phyloP scores from a whole-genome alignment of 1,139 yeast species.

The Spathaspora sp. region DNA sequence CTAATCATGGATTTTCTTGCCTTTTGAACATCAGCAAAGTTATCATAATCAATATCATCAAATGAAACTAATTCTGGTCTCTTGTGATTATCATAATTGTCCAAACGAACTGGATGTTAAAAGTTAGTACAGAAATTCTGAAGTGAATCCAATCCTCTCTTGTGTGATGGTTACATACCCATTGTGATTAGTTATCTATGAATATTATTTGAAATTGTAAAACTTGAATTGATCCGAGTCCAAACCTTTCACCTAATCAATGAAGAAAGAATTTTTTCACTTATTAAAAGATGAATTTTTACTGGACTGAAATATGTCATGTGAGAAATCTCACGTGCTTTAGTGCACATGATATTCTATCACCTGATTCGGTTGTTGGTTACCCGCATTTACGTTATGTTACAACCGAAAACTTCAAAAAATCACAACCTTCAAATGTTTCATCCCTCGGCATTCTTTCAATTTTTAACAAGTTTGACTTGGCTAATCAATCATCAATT shows the following conservation, averaged over 20 bases:
- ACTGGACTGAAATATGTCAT: conserved; percentile 14
- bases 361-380: neutral
- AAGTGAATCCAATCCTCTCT: neutral
- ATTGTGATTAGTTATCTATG: conserved; percentile 10
- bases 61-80: conserved; percentile 79
- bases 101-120: conserved; percentile 25
- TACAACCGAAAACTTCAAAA: neutral
- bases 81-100: conserved; percentile 49
- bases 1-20: conserved; percentile 79
- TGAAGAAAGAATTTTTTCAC: conserved; percentile 1
- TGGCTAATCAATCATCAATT: neutral
- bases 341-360: neutral
- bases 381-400: neutral
- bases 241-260: neutral
- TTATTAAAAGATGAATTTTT: conserved; percentile 16
- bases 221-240: neutral
- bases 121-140: conserved; percentile 4
- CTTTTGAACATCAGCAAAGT: conserved; percentile 58
- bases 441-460: neutral
- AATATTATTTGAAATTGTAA: neutral
- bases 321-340: neutral
- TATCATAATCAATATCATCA: conserved; percentile 77
- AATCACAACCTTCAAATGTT: conserved; percentile 4
- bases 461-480: neutral
- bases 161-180: conserved; percentile 17